A percentile compares a stretch with the other conserved stretches of the same genome.
Evolutionary conservation across 495 filamentous ascomycete genomes (phyloP).

Genomic region (Baudoinia panamericana): DNA sequence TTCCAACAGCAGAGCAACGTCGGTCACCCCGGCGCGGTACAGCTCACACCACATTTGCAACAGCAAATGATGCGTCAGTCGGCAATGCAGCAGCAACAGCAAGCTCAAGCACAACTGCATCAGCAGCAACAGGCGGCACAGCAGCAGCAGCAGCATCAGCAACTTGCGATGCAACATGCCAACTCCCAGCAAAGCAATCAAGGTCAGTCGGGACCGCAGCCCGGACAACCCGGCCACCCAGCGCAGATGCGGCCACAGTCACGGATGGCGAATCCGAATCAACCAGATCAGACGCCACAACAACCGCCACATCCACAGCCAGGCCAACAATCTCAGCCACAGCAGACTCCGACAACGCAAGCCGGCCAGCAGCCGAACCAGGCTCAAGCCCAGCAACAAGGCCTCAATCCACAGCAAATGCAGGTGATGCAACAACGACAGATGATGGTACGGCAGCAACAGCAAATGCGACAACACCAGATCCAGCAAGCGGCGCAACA

Average conservation of each 20-base stretch:
- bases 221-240: conserved; percentile 1
- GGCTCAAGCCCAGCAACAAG: conserved; percentile 36
- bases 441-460: conserved; percentile 7
- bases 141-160: conserved; percentile 21
- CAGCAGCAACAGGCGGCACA: conserved; percentile 13
- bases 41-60: conserved; percentile 23
- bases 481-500: conserved; percentile 10
- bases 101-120: conserved; percentile 16
- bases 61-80: conserved; percentile 28
- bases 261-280: conserved; percentile 12
- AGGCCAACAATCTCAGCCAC: conserved; percentile 18
- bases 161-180: conserved; percentile 28
- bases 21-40: conserved; percentile 2
- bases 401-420: conserved; percentile 26
- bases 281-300: conserved; percentile 5
- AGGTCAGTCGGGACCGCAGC: conserved; percentile 18
- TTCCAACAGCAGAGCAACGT: conserved; percentile 15
- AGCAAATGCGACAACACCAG: conserved; percentile 19
- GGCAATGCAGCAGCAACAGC: conserved; percentile 10
- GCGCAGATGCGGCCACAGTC: conserved; percentile 19
- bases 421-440: conserved; percentile 14
- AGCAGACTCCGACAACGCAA: conserved; percentile 27
- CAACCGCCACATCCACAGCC: conserved; percentile 7
- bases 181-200: conserved; percentile 28
- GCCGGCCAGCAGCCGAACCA: conserved; percentile 30